Percentiles rank a stretch among this genome's conserved stretches.
phyloP scores from a whole-genome alignment of 164 flowering plant genomes.

The Tetracentron sinense region DNA sequence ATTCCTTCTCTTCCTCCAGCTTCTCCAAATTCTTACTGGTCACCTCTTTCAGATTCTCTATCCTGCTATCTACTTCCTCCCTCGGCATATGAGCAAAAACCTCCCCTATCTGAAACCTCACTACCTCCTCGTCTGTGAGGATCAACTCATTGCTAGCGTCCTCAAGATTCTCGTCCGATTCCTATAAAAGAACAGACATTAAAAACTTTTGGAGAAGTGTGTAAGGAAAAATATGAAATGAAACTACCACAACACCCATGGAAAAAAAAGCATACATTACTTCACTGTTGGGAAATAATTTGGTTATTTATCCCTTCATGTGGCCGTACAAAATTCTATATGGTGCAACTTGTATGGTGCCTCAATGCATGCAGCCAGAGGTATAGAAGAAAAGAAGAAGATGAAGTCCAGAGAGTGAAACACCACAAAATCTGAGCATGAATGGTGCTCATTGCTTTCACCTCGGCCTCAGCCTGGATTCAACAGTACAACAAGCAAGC shows the following conservation, averaged over 20 bases:
- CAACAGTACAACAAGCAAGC: neutral
- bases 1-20: conserved; percentile 78
- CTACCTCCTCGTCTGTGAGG: conserved; percentile 82
- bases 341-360: neutral
- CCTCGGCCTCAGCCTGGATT: too few relatives aligned
- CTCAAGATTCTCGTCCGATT: conserved; percentile 77
- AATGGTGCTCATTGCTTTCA: too few relatives aligned
- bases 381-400: neutral
- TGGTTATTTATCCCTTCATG: neutral
- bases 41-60: conserved; percentile 76
- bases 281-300: neutral
- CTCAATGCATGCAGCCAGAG: neutral
- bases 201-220: too few relatives aligned
- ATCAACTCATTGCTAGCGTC: conserved; percentile 95
- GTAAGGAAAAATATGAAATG: too few relatives aligned
- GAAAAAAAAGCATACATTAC: neutral
- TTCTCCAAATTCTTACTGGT: conserved; percentile 60
- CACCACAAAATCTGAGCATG: neutral
- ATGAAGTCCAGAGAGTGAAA: neutral
- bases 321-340: neutral
- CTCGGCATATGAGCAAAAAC: conserved; percentile 88
- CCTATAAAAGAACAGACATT: conserved; percentile 37
- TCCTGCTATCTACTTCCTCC: conserved; percentile 78
- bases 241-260: neutral
- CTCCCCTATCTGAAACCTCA: conserved; percentile 91